These are phyloP conservation scores for Strobilomyces echinocephalus DNA, from an alignment of 768 basidiomycete genomes.

Conservation along the genomic window DNA sequence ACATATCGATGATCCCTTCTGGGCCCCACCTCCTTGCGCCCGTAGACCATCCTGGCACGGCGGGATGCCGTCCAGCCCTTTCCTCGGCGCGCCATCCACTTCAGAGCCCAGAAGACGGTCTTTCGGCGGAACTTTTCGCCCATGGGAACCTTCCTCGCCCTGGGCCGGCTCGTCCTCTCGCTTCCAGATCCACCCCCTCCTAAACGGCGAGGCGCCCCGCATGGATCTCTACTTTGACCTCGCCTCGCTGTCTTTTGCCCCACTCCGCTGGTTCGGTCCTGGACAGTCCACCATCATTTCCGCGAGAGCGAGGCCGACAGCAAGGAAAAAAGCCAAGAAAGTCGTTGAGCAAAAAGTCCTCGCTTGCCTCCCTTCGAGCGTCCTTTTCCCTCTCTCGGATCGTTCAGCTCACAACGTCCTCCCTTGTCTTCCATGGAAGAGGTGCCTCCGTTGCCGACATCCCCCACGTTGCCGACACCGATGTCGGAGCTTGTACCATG, in stretches of 20 bases:
- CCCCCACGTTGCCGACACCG: conserved; percentile 17
- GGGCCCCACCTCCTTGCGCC: conserved; percentile 26
- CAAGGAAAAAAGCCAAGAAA: conserved; percentile 16
- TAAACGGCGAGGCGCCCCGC: conserved; percentile 48
- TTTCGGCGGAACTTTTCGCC: conserved; percentile 22
- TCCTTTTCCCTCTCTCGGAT: conserved; percentile 29
- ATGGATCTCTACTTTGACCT: conserved; percentile 54
- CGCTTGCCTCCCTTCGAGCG: conserved; percentile 27
- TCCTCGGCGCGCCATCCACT: conserved; percentile 15
- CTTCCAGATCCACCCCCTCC: conserved; percentile 28
- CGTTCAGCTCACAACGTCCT: conserved; percentile 27
- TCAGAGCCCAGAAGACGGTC: conserved; percentile 23
- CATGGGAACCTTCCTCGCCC: conserved; percentile 22
- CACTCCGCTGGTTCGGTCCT: conserved; percentile 36
- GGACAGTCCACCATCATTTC: conserved; percentile 39
- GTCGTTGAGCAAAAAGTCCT: conserved; percentile 26
- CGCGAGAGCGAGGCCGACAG: conserved; percentile 23
- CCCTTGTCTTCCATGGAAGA: conserved; percentile 18
- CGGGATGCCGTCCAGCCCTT: conserved; percentile 23
- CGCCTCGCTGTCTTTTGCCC: conserved; percentile 42
- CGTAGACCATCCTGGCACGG: conserved; percentile 46
- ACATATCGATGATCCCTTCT: conserved; percentile 19
- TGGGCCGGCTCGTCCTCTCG: conserved; percentile 23
- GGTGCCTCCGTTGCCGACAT: conserved; percentile 25
- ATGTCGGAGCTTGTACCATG: neutral